A percentile compares a stretch with the other conserved stretches of the same genome.
phyloP scores from a whole-genome alignment of 2,329 filamentous ascomycete species.

The Pseudofabraea citricarpa region DNA sequence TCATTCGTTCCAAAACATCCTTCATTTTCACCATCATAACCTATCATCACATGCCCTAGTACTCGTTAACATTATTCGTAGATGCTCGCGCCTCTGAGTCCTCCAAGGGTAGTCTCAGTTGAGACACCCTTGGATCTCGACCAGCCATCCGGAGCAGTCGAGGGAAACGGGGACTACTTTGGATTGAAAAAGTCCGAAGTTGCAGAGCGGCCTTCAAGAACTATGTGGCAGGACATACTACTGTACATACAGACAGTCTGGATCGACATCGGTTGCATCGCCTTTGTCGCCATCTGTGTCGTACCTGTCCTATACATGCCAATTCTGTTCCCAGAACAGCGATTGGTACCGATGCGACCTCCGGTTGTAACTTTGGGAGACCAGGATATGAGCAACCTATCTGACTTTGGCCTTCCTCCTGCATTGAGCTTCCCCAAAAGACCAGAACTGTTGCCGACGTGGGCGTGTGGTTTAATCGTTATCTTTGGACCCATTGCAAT shows the following conservation, averaged over 20 bases:
- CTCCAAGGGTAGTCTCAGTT: too few relatives aligned
- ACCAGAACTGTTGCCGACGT: slow-evolving; percentile 49
- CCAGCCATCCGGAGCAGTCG: too few relatives aligned
- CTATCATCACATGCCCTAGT: too few relatives aligned
- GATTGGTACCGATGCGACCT: slow-evolving; percentile 10
- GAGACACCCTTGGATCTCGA: too few relatives aligned
- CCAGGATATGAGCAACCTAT: not conserved
- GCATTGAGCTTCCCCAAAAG: slow-evolving; percentile 12
- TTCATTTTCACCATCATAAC: too few relatives aligned
- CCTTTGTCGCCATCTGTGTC: slow-evolving; percentile 2
- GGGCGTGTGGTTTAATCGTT: slow-evolving; percentile 60
- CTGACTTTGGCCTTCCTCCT: slow-evolving; percentile 6
- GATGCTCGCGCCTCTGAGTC: too few relatives aligned
- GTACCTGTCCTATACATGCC: slow-evolving; percentile 13
- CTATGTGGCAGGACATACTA: too few relatives aligned
- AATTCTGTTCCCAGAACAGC: slow-evolving; percentile 12
- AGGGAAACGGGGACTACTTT: too few relatives aligned
- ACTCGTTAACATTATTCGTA: too few relatives aligned
- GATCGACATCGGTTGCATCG: slow-evolving; percentile 9
- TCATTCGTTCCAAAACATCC: too few relatives aligned
- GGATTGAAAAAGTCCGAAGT: too few relatives aligned
- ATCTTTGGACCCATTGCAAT: slow-evolving; percentile 57
- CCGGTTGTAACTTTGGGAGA: not conserved
- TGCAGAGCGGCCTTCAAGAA: too few relatives aligned
- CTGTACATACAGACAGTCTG: slow-evolving; percentile 2